These are phyloP conservation scores for Scytalidium sp. DNA, from an alignment of 2,329 filamentous ascomycete genomes.

Conservation along the genomic window DNA sequence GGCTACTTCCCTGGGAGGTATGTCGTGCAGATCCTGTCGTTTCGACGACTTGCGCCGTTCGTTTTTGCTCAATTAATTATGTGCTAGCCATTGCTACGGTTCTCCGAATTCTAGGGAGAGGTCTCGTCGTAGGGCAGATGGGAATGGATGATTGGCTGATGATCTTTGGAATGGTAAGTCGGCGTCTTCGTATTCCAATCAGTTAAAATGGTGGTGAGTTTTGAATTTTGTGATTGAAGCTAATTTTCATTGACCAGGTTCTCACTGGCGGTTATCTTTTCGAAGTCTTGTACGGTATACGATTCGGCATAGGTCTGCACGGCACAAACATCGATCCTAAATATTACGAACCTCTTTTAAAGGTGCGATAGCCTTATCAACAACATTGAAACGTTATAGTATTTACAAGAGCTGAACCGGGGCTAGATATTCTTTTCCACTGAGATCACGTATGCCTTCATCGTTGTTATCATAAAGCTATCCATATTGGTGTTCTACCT, in stretches of 20 bases:
- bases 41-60: too few relatives aligned
- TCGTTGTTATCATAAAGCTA: conserved; percentile 27
- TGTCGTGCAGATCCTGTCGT: not conserved
- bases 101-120: conserved; percentile 9
- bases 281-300: conserved; percentile 10
- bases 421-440: conserved; percentile 25
- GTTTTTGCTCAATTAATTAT: too few relatives aligned
- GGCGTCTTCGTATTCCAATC: too few relatives aligned
- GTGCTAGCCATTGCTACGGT: conserved; percentile 7
- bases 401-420: too few relatives aligned
- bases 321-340: conserved; percentile 1
- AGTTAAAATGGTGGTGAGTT: too few relatives aligned
- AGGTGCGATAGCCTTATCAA: too few relatives aligned
- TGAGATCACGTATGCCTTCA: conserved; percentile 28
- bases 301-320: conserved; percentile 12
- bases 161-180: conserved; percentile 9
- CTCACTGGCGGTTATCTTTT: conserved; percentile 11
- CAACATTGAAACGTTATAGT: too few relatives aligned
- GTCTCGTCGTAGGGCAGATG: conserved; percentile 4
- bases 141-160: conserved; percentile 12
- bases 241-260: conserved; percentile 5
- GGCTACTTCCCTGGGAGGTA: conserved; percentile 11
- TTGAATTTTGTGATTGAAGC: not conserved
- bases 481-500: conserved; percentile 33
- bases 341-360: too few relatives aligned